Evolutionary conservation across 2,329 filamentous ascomycete genomes (phyloP).

Genomic region (Cytospora paraplurivora): DNA sequence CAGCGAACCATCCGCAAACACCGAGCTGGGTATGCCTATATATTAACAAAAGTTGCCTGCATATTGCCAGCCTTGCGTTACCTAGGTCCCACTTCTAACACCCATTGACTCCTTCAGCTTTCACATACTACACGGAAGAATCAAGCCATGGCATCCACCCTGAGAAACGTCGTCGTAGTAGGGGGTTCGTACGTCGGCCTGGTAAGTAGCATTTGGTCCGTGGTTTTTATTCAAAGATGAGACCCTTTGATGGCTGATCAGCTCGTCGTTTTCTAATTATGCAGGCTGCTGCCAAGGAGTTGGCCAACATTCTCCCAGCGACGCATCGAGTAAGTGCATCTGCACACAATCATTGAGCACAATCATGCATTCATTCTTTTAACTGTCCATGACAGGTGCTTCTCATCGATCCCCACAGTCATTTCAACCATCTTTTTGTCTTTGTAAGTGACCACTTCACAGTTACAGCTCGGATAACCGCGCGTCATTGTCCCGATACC

Average conservation of each 20-base stretch:
- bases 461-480: no score
- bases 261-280: conserved; percentile 2
- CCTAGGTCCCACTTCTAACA: not conserved
- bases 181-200: conserved; percentile 50
- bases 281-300: conserved; percentile 39
- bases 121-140: not conserved
- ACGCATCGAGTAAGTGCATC: conserved; percentile 35
- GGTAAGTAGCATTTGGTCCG: conserved; percentile 32
- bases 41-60: conserved; percentile 11
- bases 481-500: conserved; percentile 4
- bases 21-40: not conserved
- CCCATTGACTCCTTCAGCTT: not conserved
- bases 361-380: not conserved
- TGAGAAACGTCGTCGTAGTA: conserved; percentile 47
- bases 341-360: no score
- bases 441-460: conserved; percentile 39
- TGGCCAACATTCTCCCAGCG: conserved; percentile 43
- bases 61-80: conserved; percentile 6
- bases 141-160: conserved; percentile 30
- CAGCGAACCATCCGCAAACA: conserved; percentile 3
- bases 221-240: not conserved
- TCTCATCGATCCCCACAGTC: conserved; percentile 51
- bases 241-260: not conserved
- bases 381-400: conserved; percentile 35
- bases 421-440: conserved; percentile 52